Evolutionary conservation across 768 basidiomycete genomes (phyloP).

Genomic region (Suillus tomentosus): DNA sequence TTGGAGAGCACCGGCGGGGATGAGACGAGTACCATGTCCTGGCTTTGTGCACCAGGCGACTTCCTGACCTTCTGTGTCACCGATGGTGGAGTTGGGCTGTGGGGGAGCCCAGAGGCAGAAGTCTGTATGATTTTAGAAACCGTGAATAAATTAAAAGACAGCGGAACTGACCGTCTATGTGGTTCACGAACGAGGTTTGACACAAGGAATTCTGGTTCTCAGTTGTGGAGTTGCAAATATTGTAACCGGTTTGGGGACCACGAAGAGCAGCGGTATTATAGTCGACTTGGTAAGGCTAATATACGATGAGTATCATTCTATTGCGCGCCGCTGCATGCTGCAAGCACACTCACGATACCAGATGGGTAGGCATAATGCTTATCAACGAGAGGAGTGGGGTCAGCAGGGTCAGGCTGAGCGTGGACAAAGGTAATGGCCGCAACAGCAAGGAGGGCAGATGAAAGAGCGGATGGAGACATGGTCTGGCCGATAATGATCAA

Average conservation of each 20-base stretch:
- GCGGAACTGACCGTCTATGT: constrained; percentile 40
- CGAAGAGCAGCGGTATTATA: constrained; percentile 41
- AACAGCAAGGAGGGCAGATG: constrained; percentile 41
- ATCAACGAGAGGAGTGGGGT: constrained; percentile 46
- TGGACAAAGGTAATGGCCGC: constrained; percentile 36
- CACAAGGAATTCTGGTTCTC: constrained; percentile 62
- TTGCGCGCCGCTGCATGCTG: neutral
- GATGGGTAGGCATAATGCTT: constrained; percentile 48
- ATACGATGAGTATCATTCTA: neutral
- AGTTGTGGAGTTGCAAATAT: constrained; percentile 67
- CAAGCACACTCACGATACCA: constrained; percentile 39
- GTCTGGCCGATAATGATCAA: neutral
- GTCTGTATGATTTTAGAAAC: constrained; percentile 47
- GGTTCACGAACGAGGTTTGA: constrained; percentile 72
- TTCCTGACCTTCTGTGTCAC: constrained; percentile 65
- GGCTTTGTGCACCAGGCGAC: constrained; percentile 80
- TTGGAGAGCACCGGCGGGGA: constrained; percentile 62
- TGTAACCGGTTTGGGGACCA: constrained; percentile 66
- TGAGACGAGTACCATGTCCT: constrained; percentile 70
- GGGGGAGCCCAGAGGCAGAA: constrained; percentile 70
- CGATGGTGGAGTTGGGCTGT: constrained; percentile 54
- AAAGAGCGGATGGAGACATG: constrained; percentile 47
- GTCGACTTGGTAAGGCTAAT: constrained; percentile 55
- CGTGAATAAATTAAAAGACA: neutral
- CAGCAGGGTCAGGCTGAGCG: constrained; percentile 40